phyloP scores from a whole-genome alignment of 257 asterid genomes.

The Perilla frutescens region DNA sequence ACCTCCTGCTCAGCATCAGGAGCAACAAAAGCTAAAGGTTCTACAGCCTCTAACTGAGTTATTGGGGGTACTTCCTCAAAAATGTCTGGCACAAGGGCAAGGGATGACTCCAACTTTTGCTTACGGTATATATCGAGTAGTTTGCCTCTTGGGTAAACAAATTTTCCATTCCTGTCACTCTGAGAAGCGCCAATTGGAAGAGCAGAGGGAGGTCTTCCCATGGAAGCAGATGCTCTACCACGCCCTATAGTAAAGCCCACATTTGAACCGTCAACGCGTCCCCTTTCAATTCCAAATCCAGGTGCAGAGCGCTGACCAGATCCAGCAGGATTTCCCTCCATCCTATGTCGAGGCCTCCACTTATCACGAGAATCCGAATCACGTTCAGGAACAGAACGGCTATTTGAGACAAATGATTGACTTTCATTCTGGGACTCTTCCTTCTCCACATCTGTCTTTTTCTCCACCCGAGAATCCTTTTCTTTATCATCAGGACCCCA shows the following conservation, averaged over 20 bases:
- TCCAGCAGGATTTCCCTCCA: slow-evolving; percentile 77
- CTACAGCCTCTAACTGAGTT: slow-evolving; percentile 56
- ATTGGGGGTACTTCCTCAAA: slow-evolving; percentile 73
- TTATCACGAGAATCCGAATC: slow-evolving; percentile 94
- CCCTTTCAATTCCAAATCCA: slow-evolving; percentile 90
- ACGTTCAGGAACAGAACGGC: slow-evolving; percentile 74
- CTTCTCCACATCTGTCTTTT: slow-evolving; percentile 73
- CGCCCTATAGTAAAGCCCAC: slow-evolving; percentile 92
- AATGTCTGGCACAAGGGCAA: slow-evolving; percentile 53
- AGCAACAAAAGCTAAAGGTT: slow-evolving; percentile 86
- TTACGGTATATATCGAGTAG: slow-evolving; percentile 89
- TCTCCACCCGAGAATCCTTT: slow-evolving; percentile 77
- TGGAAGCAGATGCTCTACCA: slow-evolving; percentile 68
- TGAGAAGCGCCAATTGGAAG: slow-evolving; percentile 61
- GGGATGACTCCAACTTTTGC: slow-evolving; percentile 60
- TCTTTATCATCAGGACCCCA: slow-evolving; percentile 99
- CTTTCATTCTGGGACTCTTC: slow-evolving; percentile 69
- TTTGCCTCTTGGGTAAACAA: slow-evolving; percentile 89
- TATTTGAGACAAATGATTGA: slow-evolving; percentile 57
- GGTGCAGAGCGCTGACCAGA: slow-evolving; percentile 90
- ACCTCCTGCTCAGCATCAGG: slow-evolving; percentile 93
- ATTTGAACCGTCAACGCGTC: slow-evolving; percentile 74
- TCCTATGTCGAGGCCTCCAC: slow-evolving; percentile 99
- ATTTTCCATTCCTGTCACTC: slow-evolving; percentile 55
- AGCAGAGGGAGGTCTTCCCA: slow-evolving; percentile 53